These are phyloP conservation scores for Calocybe indica DNA, from an alignment of 768 basidiomycete species.

Conservation along the genomic window DNA sequence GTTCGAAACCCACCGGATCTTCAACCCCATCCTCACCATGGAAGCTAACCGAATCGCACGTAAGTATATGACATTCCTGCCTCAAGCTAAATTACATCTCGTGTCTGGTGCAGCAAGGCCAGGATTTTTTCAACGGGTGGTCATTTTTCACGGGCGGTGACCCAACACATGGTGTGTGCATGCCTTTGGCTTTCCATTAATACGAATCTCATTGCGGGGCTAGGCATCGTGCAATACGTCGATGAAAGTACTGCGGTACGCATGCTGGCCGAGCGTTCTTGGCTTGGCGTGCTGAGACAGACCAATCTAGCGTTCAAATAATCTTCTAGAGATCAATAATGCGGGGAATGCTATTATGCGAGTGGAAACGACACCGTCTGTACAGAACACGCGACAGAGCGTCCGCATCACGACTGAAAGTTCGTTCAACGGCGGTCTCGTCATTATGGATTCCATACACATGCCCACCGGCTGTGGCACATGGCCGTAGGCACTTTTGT, in stretches of 20 bases:
- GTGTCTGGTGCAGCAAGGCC: constrained; percentile 41
- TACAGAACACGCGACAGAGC: constrained; percentile 64
- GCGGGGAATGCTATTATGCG: constrained; percentile 81
- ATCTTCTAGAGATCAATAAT: constrained; percentile 60
- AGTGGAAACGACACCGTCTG: constrained; percentile 76
- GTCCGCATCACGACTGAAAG: constrained; percentile 69
- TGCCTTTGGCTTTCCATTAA: not conserved
- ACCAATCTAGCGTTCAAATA: constrained; percentile 40
- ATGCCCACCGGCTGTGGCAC: constrained; percentile 89
- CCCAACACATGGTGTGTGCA: constrained; percentile 62
- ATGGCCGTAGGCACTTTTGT: constrained; percentile 56
- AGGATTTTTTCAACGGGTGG: constrained; percentile 80
- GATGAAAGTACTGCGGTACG: constrained; percentile 55
- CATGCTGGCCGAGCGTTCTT: constrained; percentile 6
- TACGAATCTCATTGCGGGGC: not conserved
- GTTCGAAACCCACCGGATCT: constrained; percentile 10
- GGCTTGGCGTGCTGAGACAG: constrained; percentile 2
- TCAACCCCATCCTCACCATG: constrained; percentile 41
- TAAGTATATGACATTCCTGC: constrained; percentile 21
- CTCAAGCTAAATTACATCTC: too few species aligned
- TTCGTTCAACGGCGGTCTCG: constrained; percentile 58
- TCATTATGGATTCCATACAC: constrained; percentile 80
- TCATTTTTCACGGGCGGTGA: constrained; percentile 62
- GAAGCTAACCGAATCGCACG: constrained; percentile 56
- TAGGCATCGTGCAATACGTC: constrained; percentile 56